Evolutionary conservation across 441 rosid species (phyloP), one percentile per base, ranked within the genome.

Genomic region (Adansonia rubrostipa): DNA sequence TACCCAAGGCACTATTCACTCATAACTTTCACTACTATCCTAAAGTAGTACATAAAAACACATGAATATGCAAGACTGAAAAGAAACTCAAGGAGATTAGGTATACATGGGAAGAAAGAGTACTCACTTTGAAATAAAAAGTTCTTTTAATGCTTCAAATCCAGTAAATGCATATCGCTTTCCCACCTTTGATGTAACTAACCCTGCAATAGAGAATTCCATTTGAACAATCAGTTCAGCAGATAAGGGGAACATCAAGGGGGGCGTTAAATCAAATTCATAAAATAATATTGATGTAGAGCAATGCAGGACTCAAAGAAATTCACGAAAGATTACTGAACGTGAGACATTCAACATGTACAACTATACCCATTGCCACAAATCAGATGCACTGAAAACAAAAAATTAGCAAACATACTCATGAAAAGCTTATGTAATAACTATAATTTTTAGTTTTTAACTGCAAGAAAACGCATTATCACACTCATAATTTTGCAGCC

Each of bases 141-240:
- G 92, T 81, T 96, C 96, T 75, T 88, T 91, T 70, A 96, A 79
- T 76, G 93, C 94, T 79, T 93, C 98, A 83, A 94, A 94, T 24
- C 99, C 98, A 7, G 86, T 89, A 77, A 94, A 83, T 40, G 98
- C 97, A 86, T 88, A 95, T 48, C 98, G 88, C 84, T 93, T 96
- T 51, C 98, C 99, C 61, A 94, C 98, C 80, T 94, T 94, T 51
- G 98, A 92, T 22, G 95, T 90, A 75, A 92, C 92, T 96, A 93
- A 89, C 82, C 97, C 98, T 96, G 80, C 88, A 89, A 50, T 51
- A 51, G 75, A 73, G 63, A 84, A 40, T 68, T 75, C 63, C 66
- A 63, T 66, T 76, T 44, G 50, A 63, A 50, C 66, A 53, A 71
- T 14, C n/a, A 53, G 47, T 71, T 69, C 47, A 53, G 63, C n/a